phyloP scores from a whole-genome alignment of 192 early-diverging fungal genomes.

The Backusella westeae region DNA sequence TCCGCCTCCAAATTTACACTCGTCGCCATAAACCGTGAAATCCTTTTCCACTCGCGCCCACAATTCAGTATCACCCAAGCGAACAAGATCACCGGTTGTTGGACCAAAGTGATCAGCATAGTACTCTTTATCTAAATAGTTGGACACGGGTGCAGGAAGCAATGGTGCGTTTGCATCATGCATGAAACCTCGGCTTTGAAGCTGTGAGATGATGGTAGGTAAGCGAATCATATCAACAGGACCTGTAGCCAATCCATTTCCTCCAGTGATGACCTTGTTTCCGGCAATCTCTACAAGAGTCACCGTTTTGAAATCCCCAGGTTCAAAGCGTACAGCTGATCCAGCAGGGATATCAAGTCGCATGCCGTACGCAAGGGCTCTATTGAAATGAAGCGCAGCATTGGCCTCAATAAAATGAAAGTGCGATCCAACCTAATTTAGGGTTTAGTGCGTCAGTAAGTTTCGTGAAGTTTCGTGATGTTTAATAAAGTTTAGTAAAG shows the following conservation, averaged over 20 bases:
- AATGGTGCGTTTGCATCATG: conserved; percentile 59
- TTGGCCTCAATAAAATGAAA: conserved; percentile 98
- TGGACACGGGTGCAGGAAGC: conserved; percentile 42
- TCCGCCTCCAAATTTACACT: conserved; percentile 95
- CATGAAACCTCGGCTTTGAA: conserved; percentile 53
- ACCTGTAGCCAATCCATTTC: conserved; percentile 82
- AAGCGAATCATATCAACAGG: conserved; percentile 52
- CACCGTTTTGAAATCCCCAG: conserved; percentile 87
- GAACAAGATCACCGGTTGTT: conserved; percentile 87
- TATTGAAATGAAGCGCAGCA: conserved; percentile 77
- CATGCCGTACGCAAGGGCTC: conserved; percentile 77
- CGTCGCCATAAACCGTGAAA: conserved; percentile 90
- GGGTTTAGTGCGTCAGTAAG: too few relatives aligned
- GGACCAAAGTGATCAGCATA: conserved; percentile 94
- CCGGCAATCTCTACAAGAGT: conserved; percentile 84
- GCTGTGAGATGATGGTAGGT: conserved; percentile 47
- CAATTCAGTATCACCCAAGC: conserved; percentile 83
- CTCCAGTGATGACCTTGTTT: conserved; percentile 74
- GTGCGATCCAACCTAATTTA: conserved; percentile 71
- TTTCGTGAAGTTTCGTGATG: neutral
- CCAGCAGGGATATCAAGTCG: conserved; percentile 93
- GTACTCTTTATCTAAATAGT: conserved; percentile 71
- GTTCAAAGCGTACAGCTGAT: conserved; percentile 94
- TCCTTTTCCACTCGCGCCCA: conserved; percentile 89
- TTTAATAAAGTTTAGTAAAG: neutral